Conservation (phyloP, 176 grass and related monocot species). For the Bromus sterilis region DNA sequence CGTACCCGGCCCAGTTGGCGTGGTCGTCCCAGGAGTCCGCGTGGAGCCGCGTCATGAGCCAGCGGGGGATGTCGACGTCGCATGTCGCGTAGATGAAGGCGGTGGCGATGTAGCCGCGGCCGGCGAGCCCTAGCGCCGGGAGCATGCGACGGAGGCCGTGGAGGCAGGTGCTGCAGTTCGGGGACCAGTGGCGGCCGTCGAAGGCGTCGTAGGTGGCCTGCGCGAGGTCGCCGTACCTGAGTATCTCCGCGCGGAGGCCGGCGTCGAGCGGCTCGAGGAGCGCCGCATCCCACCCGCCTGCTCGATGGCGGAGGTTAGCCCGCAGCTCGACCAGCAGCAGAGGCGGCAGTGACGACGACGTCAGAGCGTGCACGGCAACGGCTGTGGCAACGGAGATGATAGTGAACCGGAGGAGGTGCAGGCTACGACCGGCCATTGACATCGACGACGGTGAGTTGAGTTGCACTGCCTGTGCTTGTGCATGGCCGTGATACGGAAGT, state of each 20-base stretch:
- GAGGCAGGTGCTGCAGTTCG: background rate
- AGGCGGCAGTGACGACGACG: background rate
- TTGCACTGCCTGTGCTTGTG: background rate
- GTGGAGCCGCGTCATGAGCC: background rate
- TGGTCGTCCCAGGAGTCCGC: background rate
- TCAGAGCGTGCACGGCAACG: background rate
- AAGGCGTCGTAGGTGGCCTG: background rate
- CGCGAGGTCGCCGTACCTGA: background rate
- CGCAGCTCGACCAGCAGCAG: background rate
- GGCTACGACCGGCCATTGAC: background rate
- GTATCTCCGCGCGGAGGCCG: background rate
- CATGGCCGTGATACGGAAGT: background rate
- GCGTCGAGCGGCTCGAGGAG: background rate
- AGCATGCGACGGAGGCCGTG: background rate
- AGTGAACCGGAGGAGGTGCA: background rate
- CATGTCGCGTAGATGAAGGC: background rate
- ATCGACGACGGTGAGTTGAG: background rate
- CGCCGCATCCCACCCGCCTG: background rate
- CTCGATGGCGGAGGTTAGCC: background rate
- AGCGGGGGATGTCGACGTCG: background rate
- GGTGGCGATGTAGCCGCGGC: background rate
- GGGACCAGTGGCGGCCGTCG: background rate
- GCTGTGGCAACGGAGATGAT: background rate
- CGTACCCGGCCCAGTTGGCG: conserved; percentile 40
- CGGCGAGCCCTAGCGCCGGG: background rate